Evolutionary conservation across 352 stramenopile genomes (phyloP).

Genomic region (Pythium chondricola): DNA sequence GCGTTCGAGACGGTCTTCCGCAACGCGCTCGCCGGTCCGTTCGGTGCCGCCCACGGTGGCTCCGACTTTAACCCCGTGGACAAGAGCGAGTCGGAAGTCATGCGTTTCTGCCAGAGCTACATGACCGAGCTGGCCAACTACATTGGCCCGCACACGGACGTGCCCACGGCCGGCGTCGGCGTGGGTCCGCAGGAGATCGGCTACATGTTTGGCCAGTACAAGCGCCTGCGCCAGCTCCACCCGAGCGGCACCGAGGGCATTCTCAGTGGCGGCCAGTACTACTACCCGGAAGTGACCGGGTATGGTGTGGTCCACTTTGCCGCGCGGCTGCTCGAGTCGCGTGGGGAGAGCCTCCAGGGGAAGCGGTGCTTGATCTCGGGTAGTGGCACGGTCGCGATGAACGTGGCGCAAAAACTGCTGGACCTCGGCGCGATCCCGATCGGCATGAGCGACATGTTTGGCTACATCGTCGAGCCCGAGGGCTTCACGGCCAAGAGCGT

Average conservation of each 20-base stretch:
- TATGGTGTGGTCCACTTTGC: slow-evolving; percentile 95
- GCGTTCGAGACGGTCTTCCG: slow-evolving; percentile 95
- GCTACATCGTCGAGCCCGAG: slow-evolving; percentile 94
- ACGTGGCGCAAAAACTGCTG: slow-evolving; percentile 93
- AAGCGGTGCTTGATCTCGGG: slow-evolving; percentile 97
- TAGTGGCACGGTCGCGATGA: slow-evolving; percentile 91
- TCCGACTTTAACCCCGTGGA: slow-evolving; percentile 97
- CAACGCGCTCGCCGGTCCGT: slow-evolving; percentile 89
- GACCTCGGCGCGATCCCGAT: slow-evolving; percentile 95
- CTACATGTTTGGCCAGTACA: slow-evolving; percentile 98
- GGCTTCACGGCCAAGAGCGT: slow-evolving; percentile 71
- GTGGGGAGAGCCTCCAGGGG: slow-evolving; percentile 91
- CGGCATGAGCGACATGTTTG: slow-evolving; percentile 94
- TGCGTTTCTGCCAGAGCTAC: slow-evolving; percentile 97
- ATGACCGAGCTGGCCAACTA: slow-evolving; percentile 98
- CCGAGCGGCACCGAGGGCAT: slow-evolving; percentile 79
- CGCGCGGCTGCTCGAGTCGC: slow-evolving; percentile 89
- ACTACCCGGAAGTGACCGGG: slow-evolving; percentile 90
- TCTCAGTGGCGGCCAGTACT: slow-evolving; percentile 84
- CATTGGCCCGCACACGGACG: slow-evolving; percentile 94
- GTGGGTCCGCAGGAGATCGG: slow-evolving; percentile 93
- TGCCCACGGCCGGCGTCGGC: slow-evolving; percentile 93
- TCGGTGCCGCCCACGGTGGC: slow-evolving; percentile 81
- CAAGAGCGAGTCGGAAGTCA: slow-evolving; percentile 97
- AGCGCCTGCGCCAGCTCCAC: slow-evolving; percentile 88